Evolutionary conservation across 345 rosid genomes (phyloP).

Genomic region (Euphorbia peplus): DNA sequence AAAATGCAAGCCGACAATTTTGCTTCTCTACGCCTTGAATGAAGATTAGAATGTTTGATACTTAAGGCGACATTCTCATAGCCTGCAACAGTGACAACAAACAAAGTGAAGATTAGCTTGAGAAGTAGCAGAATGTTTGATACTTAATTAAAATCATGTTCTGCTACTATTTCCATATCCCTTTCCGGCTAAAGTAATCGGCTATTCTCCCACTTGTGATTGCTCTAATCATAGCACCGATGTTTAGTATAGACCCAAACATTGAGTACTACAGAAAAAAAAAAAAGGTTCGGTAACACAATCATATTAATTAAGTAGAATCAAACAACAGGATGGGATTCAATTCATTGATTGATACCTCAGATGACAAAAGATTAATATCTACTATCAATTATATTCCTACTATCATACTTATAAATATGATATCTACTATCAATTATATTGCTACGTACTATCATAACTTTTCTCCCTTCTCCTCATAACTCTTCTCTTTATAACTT

Average conservation of each 20-base stretch:
- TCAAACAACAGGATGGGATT: neutral
- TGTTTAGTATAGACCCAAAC: slow-evolving; percentile 23
- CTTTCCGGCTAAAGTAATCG: slow-evolving; percentile 21
- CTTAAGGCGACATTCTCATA: slow-evolving; percentile 46
- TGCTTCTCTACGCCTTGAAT: slow-evolving; percentile 6
- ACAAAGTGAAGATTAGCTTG: too few species aligned
- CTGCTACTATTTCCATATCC: slow-evolving; percentile 24
- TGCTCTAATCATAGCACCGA: slow-evolving; percentile 27
- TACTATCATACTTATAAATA: too few species aligned
- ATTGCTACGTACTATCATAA: too few species aligned
- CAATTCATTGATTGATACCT: slow-evolving; percentile 25
- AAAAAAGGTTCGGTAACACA: too few species aligned
- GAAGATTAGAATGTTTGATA: too few species aligned
- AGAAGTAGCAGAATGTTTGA: too few species aligned
- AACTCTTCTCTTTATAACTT: too few species aligned
- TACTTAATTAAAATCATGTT: neutral
- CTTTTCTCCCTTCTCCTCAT: too few species aligned
- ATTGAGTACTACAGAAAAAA: slow-evolving; percentile 20
- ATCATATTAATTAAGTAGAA: too few species aligned
- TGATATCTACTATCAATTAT: too few species aligned
- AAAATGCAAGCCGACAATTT: slow-evolving; percentile 6
- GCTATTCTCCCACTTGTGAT: slow-evolving; percentile 18
- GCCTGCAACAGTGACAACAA: slow-evolving; percentile 30
- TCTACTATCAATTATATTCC: too few species aligned
- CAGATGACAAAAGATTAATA: slow-evolving; percentile 35